Conservation (phyloP, 2,329 filamentous ascomycete genomes). For the Grosmannia serpens region DNA sequence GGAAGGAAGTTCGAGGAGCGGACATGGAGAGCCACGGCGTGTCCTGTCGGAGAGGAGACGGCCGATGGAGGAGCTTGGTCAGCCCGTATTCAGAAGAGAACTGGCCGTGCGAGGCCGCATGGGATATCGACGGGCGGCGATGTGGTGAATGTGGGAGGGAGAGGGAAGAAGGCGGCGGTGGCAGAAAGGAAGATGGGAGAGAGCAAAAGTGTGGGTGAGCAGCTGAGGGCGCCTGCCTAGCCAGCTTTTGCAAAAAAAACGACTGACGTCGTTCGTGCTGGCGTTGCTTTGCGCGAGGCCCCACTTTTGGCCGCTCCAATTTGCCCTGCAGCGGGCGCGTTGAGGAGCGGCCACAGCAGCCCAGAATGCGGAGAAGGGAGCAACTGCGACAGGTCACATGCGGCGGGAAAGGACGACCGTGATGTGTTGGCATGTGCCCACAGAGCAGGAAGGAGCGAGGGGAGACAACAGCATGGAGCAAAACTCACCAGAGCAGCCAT, state of each 20-base stretch:
- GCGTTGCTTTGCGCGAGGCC: neutral
- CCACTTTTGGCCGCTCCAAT: neutral
- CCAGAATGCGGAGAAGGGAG: slow-evolving; percentile 1
- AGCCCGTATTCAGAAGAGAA: neutral
- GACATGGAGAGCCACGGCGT: slow-evolving; percentile 45
- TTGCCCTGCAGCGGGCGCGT: neutral
- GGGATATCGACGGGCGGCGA: too few species aligned
- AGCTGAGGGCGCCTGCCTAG: neutral
- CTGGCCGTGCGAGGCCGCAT: neutral
- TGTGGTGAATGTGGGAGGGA: neutral
- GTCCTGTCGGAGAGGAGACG: slow-evolving; percentile 19
- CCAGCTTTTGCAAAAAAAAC: neutral
- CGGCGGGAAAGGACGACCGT: neutral
- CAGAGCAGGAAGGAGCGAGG: neutral
- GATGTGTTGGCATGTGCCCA: too few species aligned
- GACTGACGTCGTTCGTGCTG: neutral
- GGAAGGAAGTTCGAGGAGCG: slow-evolving; percentile 26
- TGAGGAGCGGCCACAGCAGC: neutral
- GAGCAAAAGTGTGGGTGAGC: neutral
- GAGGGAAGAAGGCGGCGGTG: neutral
- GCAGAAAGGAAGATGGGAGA: neutral
- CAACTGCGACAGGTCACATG: neutral
- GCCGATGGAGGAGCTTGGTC: neutral
- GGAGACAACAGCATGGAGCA: neutral
- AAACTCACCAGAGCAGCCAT: slow-evolving; percentile 6